Evolutionary conservation across 371 early-diverging fungal genomes (phyloP).

Genomic region (Cokeromyces recurvatus): DNA sequence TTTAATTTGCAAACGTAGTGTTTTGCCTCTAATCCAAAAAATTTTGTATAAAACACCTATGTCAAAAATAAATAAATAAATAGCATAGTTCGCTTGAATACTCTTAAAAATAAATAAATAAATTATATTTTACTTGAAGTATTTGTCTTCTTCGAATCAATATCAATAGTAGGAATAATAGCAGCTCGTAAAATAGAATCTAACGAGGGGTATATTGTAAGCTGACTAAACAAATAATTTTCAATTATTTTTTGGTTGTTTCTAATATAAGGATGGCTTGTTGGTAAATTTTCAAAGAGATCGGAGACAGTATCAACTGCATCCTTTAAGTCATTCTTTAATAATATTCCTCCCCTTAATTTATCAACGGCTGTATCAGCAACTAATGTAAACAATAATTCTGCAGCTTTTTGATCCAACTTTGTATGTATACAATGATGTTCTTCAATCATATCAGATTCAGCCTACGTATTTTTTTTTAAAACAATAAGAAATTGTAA

Average conservation of each 20-base stretch:
- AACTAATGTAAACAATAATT: slow-evolving; percentile 44
- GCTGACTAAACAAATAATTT: slow-evolving; percentile 9
- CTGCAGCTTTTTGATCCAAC: slow-evolving; percentile 55
- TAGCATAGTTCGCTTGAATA: neutral
- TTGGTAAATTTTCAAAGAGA: slow-evolving; percentile 51
- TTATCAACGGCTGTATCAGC: slow-evolving; percentile 37
- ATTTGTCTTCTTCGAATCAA: slow-evolving; percentile 4
- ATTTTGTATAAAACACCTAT: slow-evolving; percentile 43
- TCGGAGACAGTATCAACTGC: slow-evolving; percentile 54
- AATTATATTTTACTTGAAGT: slow-evolving; percentile 38
- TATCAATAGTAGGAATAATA: slow-evolving; percentile 11
- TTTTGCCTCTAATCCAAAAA: slow-evolving; percentile 62
- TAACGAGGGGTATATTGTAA: slow-evolving; percentile 11
- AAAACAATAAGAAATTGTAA: neutral
- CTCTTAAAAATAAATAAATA: too few species aligned
- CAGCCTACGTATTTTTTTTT: slow-evolving; percentile 27
- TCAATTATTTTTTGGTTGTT: slow-evolving; percentile 14
- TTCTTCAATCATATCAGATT: slow-evolving; percentile 48
- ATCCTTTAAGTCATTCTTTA: slow-evolving; percentile 52
- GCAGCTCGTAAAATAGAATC: slow-evolving; percentile 10
- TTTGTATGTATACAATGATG: slow-evolving; percentile 45
- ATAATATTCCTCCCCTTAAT: slow-evolving; percentile 28
- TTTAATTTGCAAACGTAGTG: slow-evolving; percentile 50
- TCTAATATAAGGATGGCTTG: slow-evolving; percentile 21
- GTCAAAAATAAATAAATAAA: slow-evolving; percentile 1